Base-by-base conservation (phyloP, 352 stramenopile species). In the Thraustotheca clavata region DNA sequence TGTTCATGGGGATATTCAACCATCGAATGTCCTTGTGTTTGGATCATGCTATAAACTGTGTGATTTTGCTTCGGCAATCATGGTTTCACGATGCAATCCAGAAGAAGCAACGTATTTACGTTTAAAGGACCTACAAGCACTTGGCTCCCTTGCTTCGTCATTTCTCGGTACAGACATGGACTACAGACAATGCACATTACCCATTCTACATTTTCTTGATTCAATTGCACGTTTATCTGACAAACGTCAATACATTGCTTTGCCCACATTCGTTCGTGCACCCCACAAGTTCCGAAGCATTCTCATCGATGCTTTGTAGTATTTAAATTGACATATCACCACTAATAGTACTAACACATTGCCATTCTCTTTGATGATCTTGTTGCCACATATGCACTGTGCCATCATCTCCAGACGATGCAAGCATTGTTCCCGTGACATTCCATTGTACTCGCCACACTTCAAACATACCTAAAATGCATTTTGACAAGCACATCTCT, bases 361-460 rank as follows among this genome's bases (percentile, higher is more conserved):
- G 80, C 89, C 94, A 98, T 49, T 89, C 85, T 49, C 89, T 87
- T 33, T 94, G 74, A 60, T 93, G 90, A 71, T 98, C 88, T 69
- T 80, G 88, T 71, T 98, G 96, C 92, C 91, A 99, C 71, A 99
- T 83, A 49, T 91, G 80, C n/a, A 98, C 88, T 14, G 90, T 94
- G 49, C 94, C 94, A 55, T 96, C 87, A 72, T 99, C 96, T 7
- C 95, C 91, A 2, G 86, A 96, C 46, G 85, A 96, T 31, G 92
- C 92, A 48, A 99, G 71, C 67, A 98, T 96, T 14, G 94, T 98
- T 26, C 96, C 96, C 9, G 95, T 98, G 39, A 99, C 86, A 68
- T 98, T 98, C 93, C 93, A 99, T 73, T 98, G 88, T 50, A 97
- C 95, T 36, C 91, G 84, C 95, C 95, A 99, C 26, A 97, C 88